Base-by-base conservation (phyloP, 1,284 basidiomycete species). In the Fistulina hepatica region DNA sequence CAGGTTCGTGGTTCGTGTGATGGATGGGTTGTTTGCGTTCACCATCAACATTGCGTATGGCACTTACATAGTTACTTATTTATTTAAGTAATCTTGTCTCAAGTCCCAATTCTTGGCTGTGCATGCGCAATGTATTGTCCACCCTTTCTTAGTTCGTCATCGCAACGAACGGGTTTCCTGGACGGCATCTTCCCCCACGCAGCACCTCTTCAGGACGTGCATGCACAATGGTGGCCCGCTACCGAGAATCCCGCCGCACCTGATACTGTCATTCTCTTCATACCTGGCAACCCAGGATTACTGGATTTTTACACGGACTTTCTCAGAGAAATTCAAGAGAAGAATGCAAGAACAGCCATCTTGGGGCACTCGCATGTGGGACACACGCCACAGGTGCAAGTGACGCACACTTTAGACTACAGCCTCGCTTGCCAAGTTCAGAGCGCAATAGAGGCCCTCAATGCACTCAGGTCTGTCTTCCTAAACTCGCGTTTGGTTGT, bases 261-360 rank as follows among this genome's bases (percentile, higher is more conserved):
- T 8, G 55, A 58, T 4, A 53, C 52, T 3, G 50, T 72, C 11
- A 42, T 77, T 10, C 47, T 78, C 4, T 76, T 79, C 51, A 67
- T 77, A 34, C 76, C 76, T 46, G 73, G 73, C 8, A 80, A 80
- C 48, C 76, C 76, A 6, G 76, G 76, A 1, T 52, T 76, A 10
- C 44, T 72, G 21, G 64, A 71, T 22, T 76, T 79, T 50, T 80
- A 79, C 44, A 60, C 58, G 0, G 64, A 65, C 8, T 80, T 78
- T 47, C 58, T 80, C 13, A 59, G 63, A 17, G 60, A 55, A 2
- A 49, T 79, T 7, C 56, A 70, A 38, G 48, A 54, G 12, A 55
- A 58, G 26, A 54, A 60, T 25, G 38, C 51, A 10, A 56, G 54
- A 26, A 46, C 74, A 15, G 65, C 68, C 10, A 67, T 77, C 27